Base-by-base conservation (phyloP, 768 basidiomycete genomes). In the Austroboletus festivus region DNA sequence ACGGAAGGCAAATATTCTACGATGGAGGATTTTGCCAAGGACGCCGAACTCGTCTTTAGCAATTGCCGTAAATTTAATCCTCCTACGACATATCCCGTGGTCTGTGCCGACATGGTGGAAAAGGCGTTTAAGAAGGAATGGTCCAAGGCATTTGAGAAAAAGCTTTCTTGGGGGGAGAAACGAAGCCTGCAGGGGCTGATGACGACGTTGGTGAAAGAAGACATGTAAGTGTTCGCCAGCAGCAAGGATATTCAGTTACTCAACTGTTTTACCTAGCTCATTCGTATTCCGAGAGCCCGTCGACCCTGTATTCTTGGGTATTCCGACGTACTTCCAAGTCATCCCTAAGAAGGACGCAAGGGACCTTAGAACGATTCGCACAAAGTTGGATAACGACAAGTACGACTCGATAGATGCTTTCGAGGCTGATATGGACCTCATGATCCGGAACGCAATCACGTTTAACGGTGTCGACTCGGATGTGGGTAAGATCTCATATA, bases 21-120 rank as follows among this genome's bases (percentile, higher is more conserved):
- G 2, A 90, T 93, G 85, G 91, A 88, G 44, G 81, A 84, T 0
- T 86, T 98, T 52, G 81, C 76, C 47, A 76, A 76, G 52, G 94
- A 97, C 57, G 72, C 89, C 44, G 83, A 89, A 45, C 80, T 94
- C 5, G 80, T 96, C 40, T 86, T 96, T 62, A 74, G 68, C 63
- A 99, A 99, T 60, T 97, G 94, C 66, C 84, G 91, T 26, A 77
- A 83, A 56, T 99, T 98, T 77, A 99, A 99, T 59, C 88, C 89
- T 16, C 80, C 85, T 5, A 80, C 75, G 18, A 90, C 91, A 0
- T 85, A 81, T 52, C 87, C 91, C 4, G 75, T 80, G 40, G 71
- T 74, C 22, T 86, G 83, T 54, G 89, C 89, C 3, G 84, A 88
- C 45, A 66, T 70, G 4, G 76, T 93, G 13, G 93, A 97, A 68